Evolutionary conservation across 495 filamentous ascomycete genomes (phyloP).

Genomic region (Acidomyces sp.): DNA sequence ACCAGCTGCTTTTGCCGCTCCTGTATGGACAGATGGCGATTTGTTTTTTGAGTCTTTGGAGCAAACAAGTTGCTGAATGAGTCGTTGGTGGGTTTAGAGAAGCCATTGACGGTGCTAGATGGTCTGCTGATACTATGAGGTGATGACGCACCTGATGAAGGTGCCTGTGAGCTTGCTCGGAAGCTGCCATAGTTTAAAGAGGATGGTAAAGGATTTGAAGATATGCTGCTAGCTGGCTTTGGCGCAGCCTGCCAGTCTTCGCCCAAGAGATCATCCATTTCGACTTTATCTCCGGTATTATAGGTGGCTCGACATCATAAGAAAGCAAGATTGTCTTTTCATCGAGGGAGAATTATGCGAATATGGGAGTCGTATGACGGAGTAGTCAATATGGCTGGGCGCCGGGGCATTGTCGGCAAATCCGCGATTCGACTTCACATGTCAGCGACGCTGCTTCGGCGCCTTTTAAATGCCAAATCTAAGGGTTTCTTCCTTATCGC

Average conservation of each 20-base stretch:
- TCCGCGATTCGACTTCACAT: too few species aligned
- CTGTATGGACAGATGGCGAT: constrained; percentile 58
- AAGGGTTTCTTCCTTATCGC: too few species aligned
- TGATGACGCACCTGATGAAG: constrained; percentile 48
- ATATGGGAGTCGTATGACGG: too few species aligned
- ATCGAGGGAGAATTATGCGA: too few species aligned
- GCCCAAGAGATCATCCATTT: constrained; percentile 18
- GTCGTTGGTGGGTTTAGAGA: constrained; percentile 51
- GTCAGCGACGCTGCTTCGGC: too few species aligned
- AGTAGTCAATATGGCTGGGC: too few species aligned
- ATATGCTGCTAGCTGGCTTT: constrained; percentile 3
- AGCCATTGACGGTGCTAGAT: constrained; percentile 32
- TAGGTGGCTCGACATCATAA: too few species aligned
- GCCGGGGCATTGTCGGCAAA: too few species aligned
- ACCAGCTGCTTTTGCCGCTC: constrained; percentile 75
- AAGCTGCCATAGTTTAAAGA: constrained; percentile 12
- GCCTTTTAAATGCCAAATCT: too few species aligned
- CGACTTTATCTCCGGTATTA: too few species aligned
- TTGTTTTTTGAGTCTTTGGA: constrained; percentile 52
- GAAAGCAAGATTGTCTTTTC: too few species aligned
- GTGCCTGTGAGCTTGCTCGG: constrained; percentile 22
- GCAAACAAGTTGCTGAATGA: constrained; percentile 84
- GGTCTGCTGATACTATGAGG: constrained; percentile 30
- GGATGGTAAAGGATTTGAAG: not conserved
- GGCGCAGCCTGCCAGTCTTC: constrained; percentile 16